Evolutionary conservation across 352 stramenopile genomes (phyloP).

Genomic region (Globisporangium spinosum): DNA sequence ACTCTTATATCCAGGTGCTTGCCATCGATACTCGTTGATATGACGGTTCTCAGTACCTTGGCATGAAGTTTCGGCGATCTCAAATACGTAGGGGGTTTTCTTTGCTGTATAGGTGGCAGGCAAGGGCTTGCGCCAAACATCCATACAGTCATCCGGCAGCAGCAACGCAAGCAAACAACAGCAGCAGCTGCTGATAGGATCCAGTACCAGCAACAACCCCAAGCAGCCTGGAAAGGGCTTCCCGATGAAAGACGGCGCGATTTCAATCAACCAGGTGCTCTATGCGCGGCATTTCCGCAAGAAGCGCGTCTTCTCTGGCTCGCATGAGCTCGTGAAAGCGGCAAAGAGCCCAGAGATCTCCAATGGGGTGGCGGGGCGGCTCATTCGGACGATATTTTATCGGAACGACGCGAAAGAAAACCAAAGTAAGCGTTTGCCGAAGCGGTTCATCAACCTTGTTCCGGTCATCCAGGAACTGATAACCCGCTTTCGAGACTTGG

Average conservation of each 20-base stretch:
- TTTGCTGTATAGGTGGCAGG: conserved; percentile 31
- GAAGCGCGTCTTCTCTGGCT: conserved; percentile 33
- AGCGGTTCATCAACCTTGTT: conserved; percentile 56
- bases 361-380: conserved; percentile 32
- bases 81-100: not conserved
- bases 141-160: not conserved
- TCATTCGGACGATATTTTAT: conserved; percentile 49
- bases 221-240: not conserved
- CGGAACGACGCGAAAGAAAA: conserved; percentile 17
- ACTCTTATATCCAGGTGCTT: conserved; percentile 57
- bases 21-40: not conserved
- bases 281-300: conserved; percentile 45
- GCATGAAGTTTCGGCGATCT: not conserved
- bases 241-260: not conserved
- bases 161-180: not conserved
- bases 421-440: conserved; percentile 38
- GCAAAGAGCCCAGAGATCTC: conserved; percentile 31
- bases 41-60: not conserved
- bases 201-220: not conserved
- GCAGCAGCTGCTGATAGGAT: not conserved
- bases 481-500: conserved; percentile 29
- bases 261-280: conserved; percentile 63
- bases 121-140: conserved; percentile 42
- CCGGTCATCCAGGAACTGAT: conserved; percentile 53
- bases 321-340: conserved; percentile 31